A percentile compares a stretch with the other conserved stretches of the same genome.
These are phyloP conservation scores for Picochlorum sp. DNA, from an alignment of 139 green algal genomes.

Conservation along the genomic window DNA sequence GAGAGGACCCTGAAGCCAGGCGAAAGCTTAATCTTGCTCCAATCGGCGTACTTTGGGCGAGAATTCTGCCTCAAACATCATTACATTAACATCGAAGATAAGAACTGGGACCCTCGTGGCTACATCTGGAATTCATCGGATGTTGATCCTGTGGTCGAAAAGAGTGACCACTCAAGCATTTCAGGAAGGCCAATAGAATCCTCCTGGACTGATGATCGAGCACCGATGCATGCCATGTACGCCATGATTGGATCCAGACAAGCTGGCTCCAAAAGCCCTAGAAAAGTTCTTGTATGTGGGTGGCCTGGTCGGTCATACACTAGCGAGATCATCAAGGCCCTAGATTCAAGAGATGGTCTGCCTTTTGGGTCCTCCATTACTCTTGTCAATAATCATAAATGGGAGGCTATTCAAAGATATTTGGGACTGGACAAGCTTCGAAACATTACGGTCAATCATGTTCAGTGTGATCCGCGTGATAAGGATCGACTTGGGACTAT, in stretches of 20 bases:
- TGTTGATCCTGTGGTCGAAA: too few species aligned
- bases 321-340: slow-evolving; percentile 38
- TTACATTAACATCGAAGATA: too few species aligned
- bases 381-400: slow-evolving; percentile 38
- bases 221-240: too few species aligned
- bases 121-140: too few species aligned
- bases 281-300: slow-evolving; percentile 41
- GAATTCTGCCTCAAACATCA: too few species aligned
- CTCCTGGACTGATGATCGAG: too few species aligned
- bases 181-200: too few species aligned
- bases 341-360: slow-evolving; percentile 40
- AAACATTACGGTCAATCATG: neutral
- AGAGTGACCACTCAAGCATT: too few species aligned
- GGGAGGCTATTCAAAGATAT: neutral
- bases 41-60: too few species aligned
- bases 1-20: neutral
- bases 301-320: slow-evolving; percentile 38
- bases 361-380: slow-evolving; percentile 30
- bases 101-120: too few species aligned
- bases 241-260: too few species aligned
- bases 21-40: neutral
- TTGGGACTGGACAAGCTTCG: neutral
- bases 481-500: neutral
- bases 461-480: slow-evolving; percentile 19
- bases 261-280: neutral